Evolutionary conservation across 1,284 basidiomycete genomes (phyloP).

Genomic region (Ceratobasidium sp.): DNA sequence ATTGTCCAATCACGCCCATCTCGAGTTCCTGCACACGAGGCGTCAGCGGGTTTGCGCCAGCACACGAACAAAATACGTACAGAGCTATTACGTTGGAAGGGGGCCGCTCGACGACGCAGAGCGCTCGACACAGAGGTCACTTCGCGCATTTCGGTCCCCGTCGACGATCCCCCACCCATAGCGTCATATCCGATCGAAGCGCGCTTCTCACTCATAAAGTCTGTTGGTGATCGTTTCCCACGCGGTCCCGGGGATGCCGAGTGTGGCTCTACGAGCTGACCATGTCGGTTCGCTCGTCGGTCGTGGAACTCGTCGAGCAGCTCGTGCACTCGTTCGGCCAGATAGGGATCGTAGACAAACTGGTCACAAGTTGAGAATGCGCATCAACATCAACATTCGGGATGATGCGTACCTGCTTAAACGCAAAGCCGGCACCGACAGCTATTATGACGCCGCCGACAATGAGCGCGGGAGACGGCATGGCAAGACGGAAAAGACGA

Average conservation of each 20-base stretch:
- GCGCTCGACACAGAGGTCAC: constrained; percentile 10
- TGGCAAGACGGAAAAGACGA: constrained; percentile 4
- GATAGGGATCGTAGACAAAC: constrained; percentile 37
- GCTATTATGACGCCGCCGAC: constrained; percentile 36
- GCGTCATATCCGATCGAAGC: background rate
- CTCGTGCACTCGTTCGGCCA: constrained; percentile 4
- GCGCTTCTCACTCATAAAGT: constrained; percentile 34
- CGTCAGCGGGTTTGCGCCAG: constrained; percentile 24
- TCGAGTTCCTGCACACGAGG: constrained; percentile 39
- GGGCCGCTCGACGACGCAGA: constrained; percentile 15
- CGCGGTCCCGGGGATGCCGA: constrained; percentile 5
- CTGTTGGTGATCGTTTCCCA: constrained; percentile 20
- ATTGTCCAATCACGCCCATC: constrained; percentile 31
- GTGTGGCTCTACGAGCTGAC: constrained; percentile 25
- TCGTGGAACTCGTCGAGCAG: constrained; percentile 17
- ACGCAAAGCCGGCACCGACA: constrained; percentile 32
- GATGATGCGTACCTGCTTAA: constrained; percentile 30
- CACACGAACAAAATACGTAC: constrained; percentile 19
- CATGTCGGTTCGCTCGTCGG: constrained; percentile 12
- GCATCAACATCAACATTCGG: background rate
- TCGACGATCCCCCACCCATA: constrained; percentile 9
- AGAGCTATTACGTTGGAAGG: constrained; percentile 27
- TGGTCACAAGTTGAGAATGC: background rate
- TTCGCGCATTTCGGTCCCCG: constrained; percentile 33
- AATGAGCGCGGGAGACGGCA: constrained; percentile 36